A percentile compares a stretch with the other conserved stretches of the same genome.
These are phyloP conservation scores for Lagenidium sp. DNA, from an alignment of 352 stramenopile genomes.

Conservation along the genomic window DNA sequence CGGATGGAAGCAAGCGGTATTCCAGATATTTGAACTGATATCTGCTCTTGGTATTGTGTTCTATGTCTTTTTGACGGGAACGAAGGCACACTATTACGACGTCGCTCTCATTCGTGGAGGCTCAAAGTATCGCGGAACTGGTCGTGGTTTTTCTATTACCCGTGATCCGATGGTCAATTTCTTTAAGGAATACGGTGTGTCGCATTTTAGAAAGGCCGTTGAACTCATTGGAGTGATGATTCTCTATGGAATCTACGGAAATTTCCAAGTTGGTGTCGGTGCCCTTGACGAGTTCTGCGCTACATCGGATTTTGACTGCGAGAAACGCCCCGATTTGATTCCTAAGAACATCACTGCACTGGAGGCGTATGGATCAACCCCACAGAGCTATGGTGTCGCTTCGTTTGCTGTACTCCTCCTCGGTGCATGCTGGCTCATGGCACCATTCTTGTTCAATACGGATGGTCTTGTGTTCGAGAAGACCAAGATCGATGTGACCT, in stretches of 20 bases:
- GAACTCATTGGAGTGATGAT: constrained; percentile 83
- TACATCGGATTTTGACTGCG: constrained; percentile 27
- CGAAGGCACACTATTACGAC: constrained; percentile 84
- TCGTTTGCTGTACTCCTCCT: constrained; percentile 81
- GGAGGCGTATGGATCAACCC: constrained; percentile 34
- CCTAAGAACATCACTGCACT: constrained; percentile 66
- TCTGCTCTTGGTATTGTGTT: constrained; percentile 78
- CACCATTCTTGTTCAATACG: constrained; percentile 86
- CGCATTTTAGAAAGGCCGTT: constrained; percentile 83
- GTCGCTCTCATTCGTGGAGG: constrained; percentile 75
- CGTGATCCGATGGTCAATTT: constrained; percentile 83
- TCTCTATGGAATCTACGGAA: constrained; percentile 69
- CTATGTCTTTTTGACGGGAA: constrained; percentile 83
- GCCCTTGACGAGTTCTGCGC: constrained; percentile 36
- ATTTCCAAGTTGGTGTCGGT: constrained; percentile 57
- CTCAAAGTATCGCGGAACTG: constrained; percentile 81
- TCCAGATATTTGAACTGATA: constrained; percentile 76
- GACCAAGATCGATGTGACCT: constrained; percentile 66
- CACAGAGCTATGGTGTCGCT: constrained; percentile 70
- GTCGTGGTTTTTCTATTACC: constrained; percentile 82
- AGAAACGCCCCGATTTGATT: constrained; percentile 34
- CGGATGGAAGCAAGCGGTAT: constrained; percentile 52
- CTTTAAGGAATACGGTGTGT: constrained; percentile 84
- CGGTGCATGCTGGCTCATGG: constrained; percentile 72
- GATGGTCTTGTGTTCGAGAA: constrained; percentile 80